Conservation (phyloP, 192 early-diverging fungal genomes). For the Geosiphon pyriformis region DNA sequence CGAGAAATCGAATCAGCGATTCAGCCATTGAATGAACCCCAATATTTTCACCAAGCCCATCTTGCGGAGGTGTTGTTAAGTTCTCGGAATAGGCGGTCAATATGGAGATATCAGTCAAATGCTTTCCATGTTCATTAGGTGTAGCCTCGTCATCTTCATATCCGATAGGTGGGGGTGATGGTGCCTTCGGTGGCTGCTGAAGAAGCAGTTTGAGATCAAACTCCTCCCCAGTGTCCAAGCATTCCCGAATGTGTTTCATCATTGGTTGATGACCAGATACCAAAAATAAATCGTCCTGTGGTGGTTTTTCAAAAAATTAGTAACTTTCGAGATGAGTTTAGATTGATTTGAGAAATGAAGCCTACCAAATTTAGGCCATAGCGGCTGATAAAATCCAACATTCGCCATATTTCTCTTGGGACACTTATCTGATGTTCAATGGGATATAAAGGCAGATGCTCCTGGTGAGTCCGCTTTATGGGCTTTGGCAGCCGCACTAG, state of each 20-base stretch:
- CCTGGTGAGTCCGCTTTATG: constrained; percentile 44
- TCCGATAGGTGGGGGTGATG: constrained; percentile 5
- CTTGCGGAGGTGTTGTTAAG: constrained; percentile 35
- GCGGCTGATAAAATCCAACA: constrained; percentile 68
- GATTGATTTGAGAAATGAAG: not conserved
- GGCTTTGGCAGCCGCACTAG: constrained; percentile 57
- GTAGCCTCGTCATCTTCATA: constrained; percentile 22
- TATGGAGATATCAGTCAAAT: constrained; percentile 26
- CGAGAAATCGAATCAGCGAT: constrained; percentile 63
- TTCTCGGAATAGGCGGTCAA: constrained; percentile 35
- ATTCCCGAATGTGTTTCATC: constrained; percentile 65
- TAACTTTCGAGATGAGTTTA: not conserved
- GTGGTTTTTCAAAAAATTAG: constrained; percentile 28
- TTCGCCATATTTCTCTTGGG: constrained; percentile 67
- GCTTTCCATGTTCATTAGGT: constrained; percentile 28
- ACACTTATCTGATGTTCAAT: constrained; percentile 32
- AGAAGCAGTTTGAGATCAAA: constrained; percentile 52
- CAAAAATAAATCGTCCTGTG: constrained; percentile 61
- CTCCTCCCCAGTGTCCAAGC: constrained; percentile 69
- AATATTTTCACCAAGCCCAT: constrained; percentile 46
- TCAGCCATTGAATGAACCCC: constrained; percentile 65
- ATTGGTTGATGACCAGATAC: constrained; percentile 56
- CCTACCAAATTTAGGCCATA: constrained; percentile 59
- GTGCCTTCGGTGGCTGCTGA: constrained; percentile 1
- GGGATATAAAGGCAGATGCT: constrained; percentile 25